These are phyloP conservation scores for Trypanosoma lewisi DNA, from an alignment of 208 protist genomes.

Conservation along the genomic window DNA sequence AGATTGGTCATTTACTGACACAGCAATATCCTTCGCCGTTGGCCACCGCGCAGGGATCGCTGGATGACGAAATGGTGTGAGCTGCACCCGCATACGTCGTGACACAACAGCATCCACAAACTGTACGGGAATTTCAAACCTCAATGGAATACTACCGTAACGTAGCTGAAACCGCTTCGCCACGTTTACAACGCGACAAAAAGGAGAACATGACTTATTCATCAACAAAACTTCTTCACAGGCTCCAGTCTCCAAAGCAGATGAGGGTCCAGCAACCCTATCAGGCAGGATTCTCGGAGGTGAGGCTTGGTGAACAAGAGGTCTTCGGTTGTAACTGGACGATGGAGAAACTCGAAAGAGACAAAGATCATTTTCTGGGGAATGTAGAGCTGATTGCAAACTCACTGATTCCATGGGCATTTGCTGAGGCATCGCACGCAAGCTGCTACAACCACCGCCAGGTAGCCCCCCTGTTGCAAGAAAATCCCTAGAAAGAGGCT, in stretches of 20 bases:
- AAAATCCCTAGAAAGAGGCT: not conserved
- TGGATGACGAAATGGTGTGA: slow-evolving; percentile 59
- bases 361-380: not conserved
- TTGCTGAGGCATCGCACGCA: not conserved
- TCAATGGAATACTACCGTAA: slow-evolving; percentile 58
- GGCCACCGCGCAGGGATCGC: slow-evolving; percentile 67
- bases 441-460: not conserved
- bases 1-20: slow-evolving; percentile 73
- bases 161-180: slow-evolving; percentile 55
- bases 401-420: not conserved
- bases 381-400: not conserved
- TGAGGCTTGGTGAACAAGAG: not conserved
- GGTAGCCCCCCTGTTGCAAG: not conserved
- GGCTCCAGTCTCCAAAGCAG: not conserved
- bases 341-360: not conserved
- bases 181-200: slow-evolving; percentile 53
- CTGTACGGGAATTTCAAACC: slow-evolving; percentile 65
- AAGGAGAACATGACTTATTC: slow-evolving; percentile 58
- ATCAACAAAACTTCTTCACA: slow-evolving; percentile 41
- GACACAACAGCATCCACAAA: slow-evolving; percentile 47
- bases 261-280: not conserved
- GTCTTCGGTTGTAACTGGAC: not conserved
- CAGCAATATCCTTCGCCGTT: slow-evolving; percentile 61
- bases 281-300: not conserved
- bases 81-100: slow-evolving; percentile 58